Evolutionary conservation across 106 monocot genomes (phyloP).

Genomic region (Allium fistulosum): DNA sequence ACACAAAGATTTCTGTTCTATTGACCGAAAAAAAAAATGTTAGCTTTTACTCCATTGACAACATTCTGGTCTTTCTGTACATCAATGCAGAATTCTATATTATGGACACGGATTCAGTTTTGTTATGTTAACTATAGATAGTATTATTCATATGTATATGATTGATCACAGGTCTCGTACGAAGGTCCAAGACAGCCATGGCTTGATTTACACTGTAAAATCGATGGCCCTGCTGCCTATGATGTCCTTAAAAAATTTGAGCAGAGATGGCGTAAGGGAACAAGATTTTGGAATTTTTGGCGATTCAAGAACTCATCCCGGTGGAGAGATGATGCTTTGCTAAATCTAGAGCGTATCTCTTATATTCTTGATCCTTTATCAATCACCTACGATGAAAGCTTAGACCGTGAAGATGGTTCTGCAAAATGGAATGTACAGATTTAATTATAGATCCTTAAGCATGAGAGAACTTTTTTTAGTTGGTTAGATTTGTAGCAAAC

Average conservation of each 20-base stretch:
- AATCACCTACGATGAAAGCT: constrained; percentile 10
- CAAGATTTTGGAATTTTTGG: constrained; percentile 15
- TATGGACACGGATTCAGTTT: not conserved
- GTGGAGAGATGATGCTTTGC: constrained; percentile 35
- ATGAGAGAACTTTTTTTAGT: too few relatives aligned
- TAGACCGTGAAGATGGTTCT: constrained; percentile 19
- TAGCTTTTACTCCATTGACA: too few relatives aligned
- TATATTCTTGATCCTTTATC: constrained; percentile 39
- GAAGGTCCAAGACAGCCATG: constrained; percentile 61
- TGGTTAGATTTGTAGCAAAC: too few relatives aligned
- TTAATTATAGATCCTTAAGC: constrained; percentile 1
- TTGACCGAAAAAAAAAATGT: too few relatives aligned
- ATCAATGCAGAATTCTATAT: too few relatives aligned
- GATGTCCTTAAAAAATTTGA: constrained; percentile 61
- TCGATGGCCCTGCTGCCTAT: constrained; percentile 70
- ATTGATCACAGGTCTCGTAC: constrained; percentile 10
- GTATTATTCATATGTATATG: not conserved
- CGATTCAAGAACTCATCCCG: constrained; percentile 17
- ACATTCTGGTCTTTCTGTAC: too few relatives aligned
- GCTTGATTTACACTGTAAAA: constrained; percentile 70
- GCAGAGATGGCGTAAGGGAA: constrained; percentile 54
- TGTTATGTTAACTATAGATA: not conserved
- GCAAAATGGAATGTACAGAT: constrained; percentile 53
- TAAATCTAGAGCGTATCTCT: constrained; percentile 51
- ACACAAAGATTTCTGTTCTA: too few relatives aligned